Conservation (phyloP, 352 stramenopile genomes). For the Phytophthora rubi region DNA sequence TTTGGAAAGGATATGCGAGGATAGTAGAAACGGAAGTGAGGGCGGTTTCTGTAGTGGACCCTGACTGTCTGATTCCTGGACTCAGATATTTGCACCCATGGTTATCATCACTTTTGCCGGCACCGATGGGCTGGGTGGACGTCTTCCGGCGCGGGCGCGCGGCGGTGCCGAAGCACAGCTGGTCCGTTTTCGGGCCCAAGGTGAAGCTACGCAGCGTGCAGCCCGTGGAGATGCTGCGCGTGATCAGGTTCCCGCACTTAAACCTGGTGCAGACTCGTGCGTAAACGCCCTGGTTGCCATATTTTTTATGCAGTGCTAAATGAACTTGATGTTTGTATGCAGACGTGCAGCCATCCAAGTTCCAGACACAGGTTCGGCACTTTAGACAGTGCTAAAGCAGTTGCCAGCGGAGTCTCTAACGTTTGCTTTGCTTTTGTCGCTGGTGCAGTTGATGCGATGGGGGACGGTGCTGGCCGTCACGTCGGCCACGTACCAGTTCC, state of each 20-base stretch:
- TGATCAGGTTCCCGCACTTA: slow-evolving; percentile 46
- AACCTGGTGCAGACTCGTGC: slow-evolving; percentile 55
- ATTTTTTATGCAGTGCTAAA: neutral
- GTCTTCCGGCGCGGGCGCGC: slow-evolving; percentile 36
- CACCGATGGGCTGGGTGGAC: slow-evolving; percentile 36
- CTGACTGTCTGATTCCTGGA: too few species aligned
- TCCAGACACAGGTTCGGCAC: slow-evolving; percentile 47
- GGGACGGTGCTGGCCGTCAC: slow-evolving; percentile 44
- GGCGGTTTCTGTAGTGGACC: too few species aligned
- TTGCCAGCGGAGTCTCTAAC: neutral
- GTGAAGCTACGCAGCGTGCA: slow-evolving; percentile 33
- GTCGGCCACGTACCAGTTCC: slow-evolving; percentile 67
- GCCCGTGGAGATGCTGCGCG: slow-evolving; percentile 41
- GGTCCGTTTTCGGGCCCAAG: slow-evolving; percentile 55
- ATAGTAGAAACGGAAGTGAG: too few species aligned
- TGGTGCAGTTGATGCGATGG: slow-evolving; percentile 49
- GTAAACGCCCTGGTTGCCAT: slow-evolving; percentile 9
- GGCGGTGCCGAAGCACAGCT: slow-evolving; percentile 49
- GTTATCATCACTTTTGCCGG: too few species aligned
- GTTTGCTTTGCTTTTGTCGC: neutral
- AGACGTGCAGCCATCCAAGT: slow-evolving; percentile 59
- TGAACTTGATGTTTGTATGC: neutral
- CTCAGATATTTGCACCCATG: too few species aligned
- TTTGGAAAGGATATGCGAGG: too few species aligned
- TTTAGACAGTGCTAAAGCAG: neutral